Evolutionary conservation across 176 grass and related monocot species (phyloP).

Genomic region (Phyllostachys edulis): DNA sequence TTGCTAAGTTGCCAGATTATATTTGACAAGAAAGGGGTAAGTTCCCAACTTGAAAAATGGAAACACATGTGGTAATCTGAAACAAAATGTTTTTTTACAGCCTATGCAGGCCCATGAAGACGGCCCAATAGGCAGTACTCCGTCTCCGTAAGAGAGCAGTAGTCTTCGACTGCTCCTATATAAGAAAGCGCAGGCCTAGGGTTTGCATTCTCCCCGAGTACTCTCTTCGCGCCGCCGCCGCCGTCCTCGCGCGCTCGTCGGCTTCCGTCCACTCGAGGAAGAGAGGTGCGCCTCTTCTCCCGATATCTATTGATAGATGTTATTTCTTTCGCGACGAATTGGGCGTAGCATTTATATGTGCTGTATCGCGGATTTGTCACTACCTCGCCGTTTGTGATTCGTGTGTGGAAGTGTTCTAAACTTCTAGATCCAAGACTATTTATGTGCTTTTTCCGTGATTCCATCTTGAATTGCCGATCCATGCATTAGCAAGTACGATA

Average conservation of each 20-base stretch:
- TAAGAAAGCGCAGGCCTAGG: not conserved
- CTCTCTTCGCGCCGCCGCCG: slow-evolving; percentile 11
- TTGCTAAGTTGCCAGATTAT: not conserved
- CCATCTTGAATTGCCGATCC: not conserved
- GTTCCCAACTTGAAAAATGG: not conserved
- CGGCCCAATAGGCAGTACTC: not conserved
- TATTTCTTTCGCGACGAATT: not conserved
- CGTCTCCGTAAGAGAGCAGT: not conserved
- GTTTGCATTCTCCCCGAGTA: not conserved
- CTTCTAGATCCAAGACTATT: not conserved
- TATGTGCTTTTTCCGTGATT: not conserved
- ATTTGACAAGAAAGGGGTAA: not conserved
- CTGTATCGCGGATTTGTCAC: not conserved
- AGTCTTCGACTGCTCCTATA: not conserved
- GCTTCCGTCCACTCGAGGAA: not conserved
- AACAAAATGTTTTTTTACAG: not conserved
- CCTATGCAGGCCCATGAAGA: not conserved
- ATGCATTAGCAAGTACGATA: not conserved
- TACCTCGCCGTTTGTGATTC: not conserved
- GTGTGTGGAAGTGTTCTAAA: not conserved
- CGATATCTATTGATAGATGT: not conserved
- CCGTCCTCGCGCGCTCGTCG: not conserved
- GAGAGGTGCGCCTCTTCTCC: not conserved
- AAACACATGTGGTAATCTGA: not conserved
- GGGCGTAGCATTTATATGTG: not conserved